Evolutionary conservation across 768 basidiomycete genomes (phyloP), one percentile per base, ranked within the genome.

Genomic region (Kwoniella mangroviensis): DNA sequence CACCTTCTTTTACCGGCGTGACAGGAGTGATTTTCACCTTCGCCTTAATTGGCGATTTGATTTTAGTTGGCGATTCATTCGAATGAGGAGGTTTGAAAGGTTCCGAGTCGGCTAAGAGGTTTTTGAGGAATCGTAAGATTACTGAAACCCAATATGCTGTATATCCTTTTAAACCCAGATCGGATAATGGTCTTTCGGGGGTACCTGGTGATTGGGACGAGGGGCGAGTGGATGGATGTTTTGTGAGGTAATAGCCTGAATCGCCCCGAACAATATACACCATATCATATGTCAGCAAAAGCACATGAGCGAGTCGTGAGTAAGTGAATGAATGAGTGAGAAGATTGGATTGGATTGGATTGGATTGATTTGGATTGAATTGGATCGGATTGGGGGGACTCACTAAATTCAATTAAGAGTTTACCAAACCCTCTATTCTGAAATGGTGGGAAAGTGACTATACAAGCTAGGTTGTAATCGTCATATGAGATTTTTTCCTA

Each of bases 361-460:
- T 7, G 34, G 4, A 34, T 34, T 7, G 34, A 7, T 6, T 34
- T 34, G 34, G 3, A 4, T 4, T 4, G 6, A 7, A 34, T 1
- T 7, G 34, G 4, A 34, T 34, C 34, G 34, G 34, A 34, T 34
- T 34, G 34, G 3, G 9, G 34, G 34, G 55, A 84, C 93, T 54
- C 79, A 96, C 96, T 98, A 86, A 98, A 97, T 85, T 99, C 96
- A 72, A 98, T 98, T 87, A 99, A 87, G 26, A 98, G 89, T 87
- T 92, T 93, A 2, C 96, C 97, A 76, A 91, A 97, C 6, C 94
- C 92, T 75, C 90, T 88, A 68, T 89, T 87, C 78, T 98, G 96
- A 78, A 90, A 93, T 19, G 94, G 97, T 1, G 97, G 97, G 52
- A 99, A 88, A 7, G 92, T 92, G 75, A 98, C 90, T 76, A 99